Evolutionary conservation across 139 green algal genomes (phyloP).

Genomic region (Micractinium sp.): DNA sequence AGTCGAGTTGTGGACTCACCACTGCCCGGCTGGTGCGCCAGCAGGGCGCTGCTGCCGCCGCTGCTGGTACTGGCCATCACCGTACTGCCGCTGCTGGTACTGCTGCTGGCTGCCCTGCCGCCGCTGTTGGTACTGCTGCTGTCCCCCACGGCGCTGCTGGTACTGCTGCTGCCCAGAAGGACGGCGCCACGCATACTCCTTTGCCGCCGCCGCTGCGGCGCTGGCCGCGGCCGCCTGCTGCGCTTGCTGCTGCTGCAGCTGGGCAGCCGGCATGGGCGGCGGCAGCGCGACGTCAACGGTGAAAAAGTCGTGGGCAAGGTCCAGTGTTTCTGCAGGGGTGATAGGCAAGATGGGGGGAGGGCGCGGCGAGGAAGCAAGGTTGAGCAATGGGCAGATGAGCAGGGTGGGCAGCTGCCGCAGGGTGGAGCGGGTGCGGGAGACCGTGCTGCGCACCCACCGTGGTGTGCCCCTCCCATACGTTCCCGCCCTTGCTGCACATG

Average conservation of each 20-base stretch:
- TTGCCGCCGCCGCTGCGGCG: neutral
- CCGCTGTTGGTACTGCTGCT: neutral
- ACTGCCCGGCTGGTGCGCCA: too few species aligned
- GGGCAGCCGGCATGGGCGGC: neutral
- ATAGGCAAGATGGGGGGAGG: too few species aligned
- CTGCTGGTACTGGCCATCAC: neutral
- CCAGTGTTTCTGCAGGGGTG: constrained; percentile 10
- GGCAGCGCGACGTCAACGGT: constrained; percentile 29
- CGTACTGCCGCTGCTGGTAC: neutral
- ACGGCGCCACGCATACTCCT: neutral
- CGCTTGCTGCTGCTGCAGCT: neutral
- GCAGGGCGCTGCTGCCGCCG: neutral
- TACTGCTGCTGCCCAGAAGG: neutral
- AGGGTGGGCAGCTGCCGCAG: too few species aligned
- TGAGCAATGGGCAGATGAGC: too few species aligned
- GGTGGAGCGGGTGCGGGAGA: too few species aligned
- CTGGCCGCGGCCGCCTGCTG: neutral
- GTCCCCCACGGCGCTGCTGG: neutral
- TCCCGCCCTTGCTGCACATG: too few species aligned
- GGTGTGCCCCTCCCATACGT: too few species aligned
- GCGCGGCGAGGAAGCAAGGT: too few species aligned
- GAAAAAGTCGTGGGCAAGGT: constrained; percentile 46
- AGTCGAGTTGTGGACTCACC: too few species aligned
- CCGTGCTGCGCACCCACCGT: too few species aligned
- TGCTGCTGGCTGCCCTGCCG: neutral